Evolutionary conservation across 345 rosid species (phyloP), one percentile per base, ranked within the genome.

Genomic region (Salix purpurea): DNA sequence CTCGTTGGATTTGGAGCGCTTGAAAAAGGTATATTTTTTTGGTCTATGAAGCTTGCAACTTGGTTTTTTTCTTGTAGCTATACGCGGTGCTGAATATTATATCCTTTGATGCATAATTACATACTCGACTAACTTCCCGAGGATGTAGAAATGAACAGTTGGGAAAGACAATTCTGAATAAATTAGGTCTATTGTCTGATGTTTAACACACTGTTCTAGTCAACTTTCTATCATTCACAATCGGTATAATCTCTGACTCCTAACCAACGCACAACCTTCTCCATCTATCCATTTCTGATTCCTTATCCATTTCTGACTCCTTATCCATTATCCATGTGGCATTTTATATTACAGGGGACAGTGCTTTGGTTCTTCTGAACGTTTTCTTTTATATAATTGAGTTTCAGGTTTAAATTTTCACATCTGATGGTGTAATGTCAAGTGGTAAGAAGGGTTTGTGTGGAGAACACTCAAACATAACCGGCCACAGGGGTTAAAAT

Each of bases 171-270:
- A 40, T n/a, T 39, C 11, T 37, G 50, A 4, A 67, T 15, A 34
- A 34, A 34, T 67, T 69, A 14, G 52, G 44, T 48, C 52, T n/a
- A 10, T 13, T 11, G 28, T 48, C 52, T 32, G 44, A 18, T 50
- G 37, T 52, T 37, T 48, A 30, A 12, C 13, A 12, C 11, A 30
- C 30, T 46, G 61, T 39, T 26, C 9, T 21, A 50, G 42, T 70
- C 64, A 54, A 54, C 65, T 71, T 34, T 52, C 8, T 19, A 54
- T 71, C 46, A 54, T 71, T 72, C 50, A 56, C 30, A 21, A 37
- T 36, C 30, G 14, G 67, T 2, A 34, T 72, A 13, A 54, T 14
- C 60, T 72, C 75, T 14, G 75, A 72, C 75, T 72, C 67, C 21
- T 56, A 72, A 72, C 32, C n/a, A 58, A 58, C 12, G 5, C 12